Percentiles rank a stretch among this genome's conserved stretches.
phyloP scores from a whole-genome alignment of 805 yeast species.

The Pichia rugopelliculosa region DNA sequence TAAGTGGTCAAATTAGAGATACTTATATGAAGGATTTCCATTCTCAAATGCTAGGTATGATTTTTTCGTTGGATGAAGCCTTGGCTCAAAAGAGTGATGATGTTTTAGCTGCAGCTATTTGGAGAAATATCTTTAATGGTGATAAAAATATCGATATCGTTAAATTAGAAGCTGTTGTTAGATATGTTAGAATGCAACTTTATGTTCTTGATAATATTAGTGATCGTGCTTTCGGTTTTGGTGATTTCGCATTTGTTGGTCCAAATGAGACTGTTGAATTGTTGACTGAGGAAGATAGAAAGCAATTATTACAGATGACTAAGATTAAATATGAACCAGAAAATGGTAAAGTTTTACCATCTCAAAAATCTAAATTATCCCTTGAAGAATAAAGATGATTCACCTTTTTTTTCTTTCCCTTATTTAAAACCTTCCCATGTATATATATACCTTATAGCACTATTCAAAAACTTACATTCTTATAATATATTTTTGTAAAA shows the following conservation, averaged over 20 bases:
- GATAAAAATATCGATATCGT: conserved; percentile 73
- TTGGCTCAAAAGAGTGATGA: conserved; percentile 65
- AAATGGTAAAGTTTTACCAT: conserved; percentile 46
- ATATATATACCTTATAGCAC: neutral
- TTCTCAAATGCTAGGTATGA: conserved; percentile 81
- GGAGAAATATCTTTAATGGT: conserved; percentile 91
- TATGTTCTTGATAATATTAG: conserved; percentile 80
- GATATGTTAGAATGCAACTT: conserved; percentile 81
- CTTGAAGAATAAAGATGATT: conserved; percentile 33
- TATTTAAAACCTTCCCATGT: neutral
- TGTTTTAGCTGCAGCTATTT: conserved; percentile 67
- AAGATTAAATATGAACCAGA: conserved; percentile 46
- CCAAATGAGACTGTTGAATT: conserved; percentile 75
- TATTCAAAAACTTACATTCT: neutral
- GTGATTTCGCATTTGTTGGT: conserved; percentile 76
- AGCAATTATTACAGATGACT: conserved; percentile 42
- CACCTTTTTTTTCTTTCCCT: neutral
- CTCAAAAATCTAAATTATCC: conserved; percentile 47
- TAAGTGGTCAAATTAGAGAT: conserved; percentile 74
- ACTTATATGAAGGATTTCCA: conserved; percentile 85
- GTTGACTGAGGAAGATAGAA: conserved; percentile 58
- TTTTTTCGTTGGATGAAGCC: conserved; percentile 90
- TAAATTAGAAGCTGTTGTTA: conserved; percentile 81
- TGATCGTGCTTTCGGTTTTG: conserved; percentile 90
- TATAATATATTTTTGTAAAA: too few species aligned